Evolutionary conservation across 2,329 filamentous ascomycete species (phyloP).

Genomic region (Colletotrichum noveboracense): DNA sequence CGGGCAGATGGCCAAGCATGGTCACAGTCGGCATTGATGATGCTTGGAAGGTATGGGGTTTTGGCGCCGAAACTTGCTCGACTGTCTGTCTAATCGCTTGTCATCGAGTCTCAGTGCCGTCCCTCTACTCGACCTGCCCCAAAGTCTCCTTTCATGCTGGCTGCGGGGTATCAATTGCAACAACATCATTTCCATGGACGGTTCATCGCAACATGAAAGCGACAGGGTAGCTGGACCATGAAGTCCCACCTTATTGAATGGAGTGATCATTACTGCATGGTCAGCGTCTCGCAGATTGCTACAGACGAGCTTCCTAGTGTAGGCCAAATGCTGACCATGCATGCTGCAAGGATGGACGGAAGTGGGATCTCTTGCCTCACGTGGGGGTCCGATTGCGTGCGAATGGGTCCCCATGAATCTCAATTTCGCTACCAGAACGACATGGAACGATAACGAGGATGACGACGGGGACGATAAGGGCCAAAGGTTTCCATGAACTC

Average conservation of each 20-base stretch:
- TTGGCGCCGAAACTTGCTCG: background rate
- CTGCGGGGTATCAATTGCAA: background rate
- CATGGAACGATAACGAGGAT: background rate
- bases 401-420: background rate
- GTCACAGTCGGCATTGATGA: background rate
- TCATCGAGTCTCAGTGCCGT: background rate
- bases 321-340: background rate
- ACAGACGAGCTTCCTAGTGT: background rate
- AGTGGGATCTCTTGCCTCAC: background rate
- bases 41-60: background rate
- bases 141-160: background rate
- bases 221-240: background rate
- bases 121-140: rapidly evolving
- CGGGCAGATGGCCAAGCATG: background rate
- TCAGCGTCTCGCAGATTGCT: background rate
- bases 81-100: background rate
- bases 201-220: background rate
- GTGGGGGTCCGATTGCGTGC: background rate
- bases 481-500: background rate
- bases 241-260: background rate
- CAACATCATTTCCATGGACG: background rate
- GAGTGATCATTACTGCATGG: background rate
- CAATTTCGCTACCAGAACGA: background rate
- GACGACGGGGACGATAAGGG: background rate
- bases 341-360: background rate